These are phyloP conservation scores for Heterobasidion parviporum DNA, from an alignment of 1,284 basidiomycete genomes.

Conservation along the genomic window DNA sequence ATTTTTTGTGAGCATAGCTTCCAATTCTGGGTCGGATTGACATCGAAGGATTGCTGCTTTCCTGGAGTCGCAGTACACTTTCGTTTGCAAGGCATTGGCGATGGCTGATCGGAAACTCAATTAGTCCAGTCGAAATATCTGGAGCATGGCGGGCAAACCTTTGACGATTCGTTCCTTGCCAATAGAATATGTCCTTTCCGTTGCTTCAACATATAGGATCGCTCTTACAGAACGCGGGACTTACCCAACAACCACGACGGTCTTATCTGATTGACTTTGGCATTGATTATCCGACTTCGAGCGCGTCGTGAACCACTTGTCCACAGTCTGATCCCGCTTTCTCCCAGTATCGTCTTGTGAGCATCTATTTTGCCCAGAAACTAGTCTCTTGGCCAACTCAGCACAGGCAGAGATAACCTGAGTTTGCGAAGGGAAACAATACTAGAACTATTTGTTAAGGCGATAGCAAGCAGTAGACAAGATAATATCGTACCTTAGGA, in stretches of 20 bases:
- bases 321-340: slow-evolving; percentile 20
- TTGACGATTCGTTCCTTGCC: slow-evolving; percentile 97
- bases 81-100: slow-evolving; percentile 75
- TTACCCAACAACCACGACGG: slow-evolving; percentile 85
- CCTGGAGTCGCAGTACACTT: slow-evolving; percentile 83
- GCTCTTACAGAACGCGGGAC: slow-evolving; percentile 11
- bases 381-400: slow-evolving; percentile 62
- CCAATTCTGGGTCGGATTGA: slow-evolving; percentile 77
- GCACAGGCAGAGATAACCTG: slow-evolving; percentile 90
- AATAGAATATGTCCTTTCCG: slow-evolving; percentile 82
- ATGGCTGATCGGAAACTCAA: slow-evolving; percentile 46
- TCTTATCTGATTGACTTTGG: slow-evolving; percentile 14
- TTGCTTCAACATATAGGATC: no score
- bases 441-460: slow-evolving; percentile 32
- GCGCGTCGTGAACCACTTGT: slow-evolving; percentile 8
- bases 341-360: slow-evolving; percentile 16
- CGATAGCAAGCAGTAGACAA: neutral
- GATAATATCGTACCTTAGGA: slow-evolving; percentile 52
- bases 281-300: slow-evolving; percentile 5
- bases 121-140: neutral
- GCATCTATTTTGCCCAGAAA: slow-evolving; percentile 30
- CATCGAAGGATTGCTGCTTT: slow-evolving; percentile 79
- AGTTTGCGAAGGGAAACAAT: slow-evolving; percentile 92
- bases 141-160: slow-evolving; percentile 34
- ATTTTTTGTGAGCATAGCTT: slow-evolving; percentile 71